Conservation (phyloP, 106 monocot species). For the Dendrobium officinale region DNA sequence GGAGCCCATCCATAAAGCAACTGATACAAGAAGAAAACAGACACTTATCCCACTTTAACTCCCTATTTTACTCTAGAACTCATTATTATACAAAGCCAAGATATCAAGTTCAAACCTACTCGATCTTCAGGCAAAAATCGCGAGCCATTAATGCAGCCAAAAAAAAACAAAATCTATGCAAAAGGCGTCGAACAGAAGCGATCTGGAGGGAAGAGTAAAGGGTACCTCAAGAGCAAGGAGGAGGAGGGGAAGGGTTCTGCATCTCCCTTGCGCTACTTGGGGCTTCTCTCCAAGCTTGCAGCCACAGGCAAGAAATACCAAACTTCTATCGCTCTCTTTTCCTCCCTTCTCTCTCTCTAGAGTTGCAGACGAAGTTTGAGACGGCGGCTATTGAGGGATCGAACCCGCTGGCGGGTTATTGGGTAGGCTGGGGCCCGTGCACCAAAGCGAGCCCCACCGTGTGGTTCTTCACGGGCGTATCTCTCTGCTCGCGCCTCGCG, state of each 20-base stretch:
- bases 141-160: neutral
- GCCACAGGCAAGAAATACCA: neutral
- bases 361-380: neutral
- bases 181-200: neutral
- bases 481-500: conserved; percentile 30
- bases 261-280: neutral
- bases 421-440: neutral
- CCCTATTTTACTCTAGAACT: neutral
- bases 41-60: neutral
- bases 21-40: neutral
- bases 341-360: neutral
- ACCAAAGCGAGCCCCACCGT: neutral
- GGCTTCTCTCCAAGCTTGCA: neutral
- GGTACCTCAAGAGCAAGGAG: neutral
- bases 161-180: neutral
- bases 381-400: neutral
- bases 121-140: neutral
- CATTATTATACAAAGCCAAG: neutral
- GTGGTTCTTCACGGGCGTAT: conserved; percentile 42
- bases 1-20: neutral
- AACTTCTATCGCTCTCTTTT: neutral
- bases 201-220: neutral
- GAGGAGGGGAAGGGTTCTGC: neutral
- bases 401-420: conserved; percentile 4
- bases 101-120: neutral